Evolutionary conservation across 768 basidiomycete species (phyloP).

Genomic region (Mycena vitilis): DNA sequence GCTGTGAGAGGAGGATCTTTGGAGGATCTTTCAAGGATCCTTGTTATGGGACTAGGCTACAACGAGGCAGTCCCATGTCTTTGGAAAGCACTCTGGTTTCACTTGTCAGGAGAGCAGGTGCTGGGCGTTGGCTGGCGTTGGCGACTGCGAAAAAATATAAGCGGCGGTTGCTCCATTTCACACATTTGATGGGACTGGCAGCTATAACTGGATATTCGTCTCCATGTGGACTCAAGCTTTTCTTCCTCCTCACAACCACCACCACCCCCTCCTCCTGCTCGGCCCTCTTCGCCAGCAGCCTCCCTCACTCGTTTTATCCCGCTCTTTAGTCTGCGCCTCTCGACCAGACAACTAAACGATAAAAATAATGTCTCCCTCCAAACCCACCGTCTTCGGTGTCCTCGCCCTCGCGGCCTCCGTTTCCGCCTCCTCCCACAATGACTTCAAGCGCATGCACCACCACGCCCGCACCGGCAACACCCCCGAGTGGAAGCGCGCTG

Average conservation of each 20-base stretch:
- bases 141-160: not conserved
- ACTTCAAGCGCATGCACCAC: conserved; percentile 20
- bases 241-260: conserved; percentile 1
- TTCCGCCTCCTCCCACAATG: conserved; percentile 26
- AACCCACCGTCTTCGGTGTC: conserved; percentile 27
- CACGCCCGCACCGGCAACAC: conserved; percentile 27
- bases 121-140: not conserved
- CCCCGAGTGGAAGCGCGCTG: conserved; percentile 22
- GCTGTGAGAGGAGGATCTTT: too few relatives aligned
- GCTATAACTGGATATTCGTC: conserved; percentile 25
- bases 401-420: conserved; percentile 33
- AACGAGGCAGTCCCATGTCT: too few relatives aligned
- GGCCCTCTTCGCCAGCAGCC: conserved; percentile 17
- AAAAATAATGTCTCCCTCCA: conserved; percentile 25
- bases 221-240: conserved; percentile 20
- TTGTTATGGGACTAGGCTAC: too few relatives aligned
- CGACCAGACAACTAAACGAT: conserved; percentile 26
- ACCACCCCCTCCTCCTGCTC: not conserved
- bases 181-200: not conserved
- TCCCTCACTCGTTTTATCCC: conserved; percentile 29
- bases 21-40: too few relatives aligned
- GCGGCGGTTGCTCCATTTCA: not conserved
- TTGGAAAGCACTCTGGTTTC: too few relatives aligned
- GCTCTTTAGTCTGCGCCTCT: conserved; percentile 25
- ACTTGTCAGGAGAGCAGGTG: too few relatives aligned